Base-by-base conservation (phyloP, 1,139 yeast genomes). In the Hansenula lynferdii region DNA sequence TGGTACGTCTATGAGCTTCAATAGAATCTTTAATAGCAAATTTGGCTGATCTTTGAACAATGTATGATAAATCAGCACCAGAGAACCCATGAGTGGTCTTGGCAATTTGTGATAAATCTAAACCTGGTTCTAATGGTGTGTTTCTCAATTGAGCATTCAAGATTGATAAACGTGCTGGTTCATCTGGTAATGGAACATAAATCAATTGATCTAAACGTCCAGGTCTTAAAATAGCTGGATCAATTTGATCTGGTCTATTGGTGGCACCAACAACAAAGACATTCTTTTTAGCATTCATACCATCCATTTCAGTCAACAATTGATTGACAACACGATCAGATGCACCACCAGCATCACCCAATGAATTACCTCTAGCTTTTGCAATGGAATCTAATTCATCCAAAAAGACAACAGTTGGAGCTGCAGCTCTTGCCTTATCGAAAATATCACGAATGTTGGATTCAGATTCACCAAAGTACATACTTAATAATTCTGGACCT, bases 401-500 rank as follows among this genome's bases (percentile, higher is more conserved):
- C 57, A 92, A 77, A 70, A 92, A 92, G 33, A 92, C 96, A 48
- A 92, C 97, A 35, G 97, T 89, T 56, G 98, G 98, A 9, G 97
- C 97, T 42, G 97, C 97, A 40, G 97, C 97, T 68, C 97, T 81
- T 16, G 98, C 98, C 68, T 90, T 90, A 67, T 90, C 97, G 58
- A 92, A 92, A 56, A 92, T 90, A 64, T 90, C 97, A 69, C 97
- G 85, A 57, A 92, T 89, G 61, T 89, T 89, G 35, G 96, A 86
- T 68, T 92, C 98, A 17, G 96, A 86, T 69, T 92, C 97, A 75
- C 98, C 98, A 62, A 87, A 89, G 95, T 96, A 92, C 97, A 90
- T 92, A 68, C 96, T 85, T 59, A 92, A 77, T 60, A 90, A 77
- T 67, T 92, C 97, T 28, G 98, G 97, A 54, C 97, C 97, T 68